Evolutionary conservation across 1,284 basidiomycete genomes (phyloP).

Genomic region (Boletellus sp.): DNA sequence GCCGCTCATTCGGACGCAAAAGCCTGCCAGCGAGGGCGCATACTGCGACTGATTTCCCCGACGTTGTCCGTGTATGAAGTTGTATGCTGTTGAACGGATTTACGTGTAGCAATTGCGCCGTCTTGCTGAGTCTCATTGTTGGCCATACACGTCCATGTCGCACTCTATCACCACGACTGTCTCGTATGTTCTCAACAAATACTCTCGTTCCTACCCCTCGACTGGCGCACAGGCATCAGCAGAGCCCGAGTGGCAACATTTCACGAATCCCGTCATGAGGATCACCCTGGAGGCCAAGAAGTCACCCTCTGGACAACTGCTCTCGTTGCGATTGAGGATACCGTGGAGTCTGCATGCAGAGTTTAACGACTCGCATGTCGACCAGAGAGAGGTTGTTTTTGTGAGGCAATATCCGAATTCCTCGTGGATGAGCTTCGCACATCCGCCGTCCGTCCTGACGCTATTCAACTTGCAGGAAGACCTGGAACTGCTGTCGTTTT

Average conservation of each 20-base stretch:
- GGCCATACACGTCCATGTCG: conserved; percentile 37
- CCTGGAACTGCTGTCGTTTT: conserved; percentile 65
- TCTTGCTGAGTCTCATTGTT: no score
- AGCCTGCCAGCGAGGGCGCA: conserved; percentile 76
- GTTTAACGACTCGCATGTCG: conserved; percentile 33
- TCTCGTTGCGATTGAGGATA: conserved; percentile 61
- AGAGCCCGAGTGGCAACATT: conserved; percentile 70
- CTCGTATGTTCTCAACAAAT: conserved; percentile 57
- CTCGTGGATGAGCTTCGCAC: not conserved
- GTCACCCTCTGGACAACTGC: conserved; percentile 43
- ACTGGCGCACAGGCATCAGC: conserved; percentile 19
- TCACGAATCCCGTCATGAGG: conserved; percentile 61
- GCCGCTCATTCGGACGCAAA: conserved; percentile 13
- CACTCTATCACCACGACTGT: conserved; percentile 56
- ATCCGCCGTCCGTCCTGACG: not conserved
- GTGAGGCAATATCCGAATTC: conserved; percentile 41
- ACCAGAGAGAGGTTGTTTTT: conserved; percentile 57
- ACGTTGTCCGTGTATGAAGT: not conserved
- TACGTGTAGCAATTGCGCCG: not conserved
- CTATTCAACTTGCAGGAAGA: conserved; percentile 52
- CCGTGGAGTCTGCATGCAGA: conserved; percentile 54
- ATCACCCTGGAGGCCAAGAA: conserved; percentile 62
- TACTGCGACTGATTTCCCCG: conserved; percentile 58
- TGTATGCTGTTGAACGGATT: conserved; percentile 1
- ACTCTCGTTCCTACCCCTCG: conserved; percentile 59